Percentiles rank a stretch among this genome's conserved stretches.
Conservation (phyloP, 768 basidiomycete genomes). For the Psilocybe tampanensis region DNA sequence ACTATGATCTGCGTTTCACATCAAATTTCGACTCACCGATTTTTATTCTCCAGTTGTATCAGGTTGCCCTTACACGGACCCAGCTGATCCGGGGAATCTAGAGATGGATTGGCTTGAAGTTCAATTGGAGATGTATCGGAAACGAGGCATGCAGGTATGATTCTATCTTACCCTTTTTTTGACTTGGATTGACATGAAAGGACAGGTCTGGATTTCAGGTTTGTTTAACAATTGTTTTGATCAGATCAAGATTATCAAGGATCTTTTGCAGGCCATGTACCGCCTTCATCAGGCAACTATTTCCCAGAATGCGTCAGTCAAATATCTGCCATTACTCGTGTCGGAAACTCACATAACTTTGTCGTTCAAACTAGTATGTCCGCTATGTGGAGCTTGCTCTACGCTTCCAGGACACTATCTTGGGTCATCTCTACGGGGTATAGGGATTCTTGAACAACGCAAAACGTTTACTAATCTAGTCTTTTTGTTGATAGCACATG, state of each 20-base stretch:
- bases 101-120: conserved; percentile 92
- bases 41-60: conserved; percentile 57
- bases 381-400: conserved; percentile 77
- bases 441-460: conserved; percentile 7
- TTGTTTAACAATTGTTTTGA: conserved; percentile 42
- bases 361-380: conserved; percentile 44
- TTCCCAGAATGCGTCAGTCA: conserved; percentile 81
- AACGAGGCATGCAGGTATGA: conserved; percentile 73
- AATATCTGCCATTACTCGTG: not conserved
- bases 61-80: conserved; percentile 66
- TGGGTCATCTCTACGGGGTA: conserved; percentile 86
- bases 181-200: conserved; percentile 8
- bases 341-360: conserved; percentile 15
- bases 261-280: conserved; percentile 72
- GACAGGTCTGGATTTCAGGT: conserved; percentile 32
- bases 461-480: conserved; percentile 13
- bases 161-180: conserved; percentile 14
- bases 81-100: conserved; percentile 83
- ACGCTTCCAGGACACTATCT: conserved; percentile 83
- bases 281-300: conserved; percentile 78
- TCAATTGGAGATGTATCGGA: conserved; percentile 69
- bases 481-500: conserved; percentile 58
- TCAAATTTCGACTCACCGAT: not conserved
- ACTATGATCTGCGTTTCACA: not conserved
- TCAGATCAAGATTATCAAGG: conserved; percentile 16